phyloP scores from a whole-genome alignment of 371 early-diverging fungal species.

The Mortierella sp. region DNA sequence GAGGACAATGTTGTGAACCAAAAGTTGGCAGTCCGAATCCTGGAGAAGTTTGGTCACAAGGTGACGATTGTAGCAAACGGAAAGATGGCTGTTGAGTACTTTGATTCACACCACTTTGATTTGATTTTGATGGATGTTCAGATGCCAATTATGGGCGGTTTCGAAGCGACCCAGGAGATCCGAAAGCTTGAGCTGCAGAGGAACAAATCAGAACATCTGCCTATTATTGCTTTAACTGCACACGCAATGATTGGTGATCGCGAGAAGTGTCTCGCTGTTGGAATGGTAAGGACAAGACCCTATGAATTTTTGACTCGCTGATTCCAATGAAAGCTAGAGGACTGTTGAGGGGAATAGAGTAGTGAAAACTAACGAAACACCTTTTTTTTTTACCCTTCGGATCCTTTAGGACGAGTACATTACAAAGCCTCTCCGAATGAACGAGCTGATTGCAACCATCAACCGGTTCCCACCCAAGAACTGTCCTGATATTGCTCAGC shows the following conservation, averaged over 20 bases:
- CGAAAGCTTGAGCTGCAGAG: slow-evolving; percentile 54
- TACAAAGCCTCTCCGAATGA: slow-evolving; percentile 54
- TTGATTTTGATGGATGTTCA: slow-evolving; percentile 86
- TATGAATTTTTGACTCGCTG: not conserved
- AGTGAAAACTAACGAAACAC: too few relatives aligned
- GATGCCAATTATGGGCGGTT: slow-evolving; percentile 83
- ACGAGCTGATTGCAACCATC: slow-evolving; percentile 67
- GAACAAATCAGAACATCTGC: slow-evolving; percentile 61
- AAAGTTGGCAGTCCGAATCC: slow-evolving; percentile 76
- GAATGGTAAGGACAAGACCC: slow-evolving; percentile 78
- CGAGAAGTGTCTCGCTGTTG: slow-evolving; percentile 76
- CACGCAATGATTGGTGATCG: slow-evolving; percentile 85
- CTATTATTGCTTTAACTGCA: slow-evolving; percentile 83
- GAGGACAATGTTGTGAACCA: slow-evolving; percentile 89
- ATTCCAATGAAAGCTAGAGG: not conserved
- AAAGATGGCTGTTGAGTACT: slow-evolving; percentile 74
- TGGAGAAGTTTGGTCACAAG: slow-evolving; percentile 80
- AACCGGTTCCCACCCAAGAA: slow-evolving; percentile 61
- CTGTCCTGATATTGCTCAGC: slow-evolving; percentile 31
- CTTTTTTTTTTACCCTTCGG: not conserved
- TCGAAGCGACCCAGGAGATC: slow-evolving; percentile 78
- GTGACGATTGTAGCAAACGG: slow-evolving; percentile 80
- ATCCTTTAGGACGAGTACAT: slow-evolving; percentile 35
- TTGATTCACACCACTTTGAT: slow-evolving; percentile 67
- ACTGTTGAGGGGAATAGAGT: too few relatives aligned